Percentiles rank a stretch among this genome's conserved stretches.
Evolutionary conservation across 345 rosid genomes (phyloP).

Genomic region (Populus davidiana): DNA sequence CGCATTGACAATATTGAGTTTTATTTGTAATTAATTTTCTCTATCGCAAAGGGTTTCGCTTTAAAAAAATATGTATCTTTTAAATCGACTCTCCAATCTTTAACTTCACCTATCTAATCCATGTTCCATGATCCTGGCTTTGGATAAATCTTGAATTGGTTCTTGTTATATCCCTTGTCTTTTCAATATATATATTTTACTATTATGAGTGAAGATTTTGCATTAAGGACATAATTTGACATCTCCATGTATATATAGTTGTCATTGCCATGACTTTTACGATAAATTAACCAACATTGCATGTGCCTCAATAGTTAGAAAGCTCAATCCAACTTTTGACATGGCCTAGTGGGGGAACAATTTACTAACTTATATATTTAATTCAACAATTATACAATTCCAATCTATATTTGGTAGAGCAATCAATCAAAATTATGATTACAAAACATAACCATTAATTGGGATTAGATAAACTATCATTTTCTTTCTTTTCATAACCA

Average conservation of each 20-base stretch:
- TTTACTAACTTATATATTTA: background rate
- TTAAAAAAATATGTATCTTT: too few relatives aligned
- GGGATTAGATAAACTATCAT: background rate
- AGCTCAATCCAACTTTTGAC: background rate
- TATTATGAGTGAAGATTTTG: too few relatives aligned
- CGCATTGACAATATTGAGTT: too few relatives aligned
- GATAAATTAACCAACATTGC: background rate
- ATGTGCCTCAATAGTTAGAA: background rate
- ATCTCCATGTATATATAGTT: background rate
- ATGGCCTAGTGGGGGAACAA: rapidly evolving
- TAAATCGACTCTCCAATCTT: too few relatives aligned
- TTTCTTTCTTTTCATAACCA: too few relatives aligned
- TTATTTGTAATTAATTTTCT: too few relatives aligned
- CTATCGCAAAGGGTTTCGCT: too few relatives aligned
- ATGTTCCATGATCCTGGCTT: too few relatives aligned
- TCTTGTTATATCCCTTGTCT: background rate
- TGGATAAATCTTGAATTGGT: too few relatives aligned
- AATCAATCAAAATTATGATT: background rate
- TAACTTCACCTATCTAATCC: too few relatives aligned
- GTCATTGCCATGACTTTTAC: background rate
- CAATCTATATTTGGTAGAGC: background rate
- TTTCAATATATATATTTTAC: background rate
- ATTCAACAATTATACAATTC: background rate
- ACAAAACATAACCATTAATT: background rate
- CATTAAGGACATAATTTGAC: background rate